A percentile compares a stretch with the other conserved stretches of the same genome.
Evolutionary conservation across 2,329 filamentous ascomycete species (phyloP).

Genomic region (Monilinia fructigena): DNA sequence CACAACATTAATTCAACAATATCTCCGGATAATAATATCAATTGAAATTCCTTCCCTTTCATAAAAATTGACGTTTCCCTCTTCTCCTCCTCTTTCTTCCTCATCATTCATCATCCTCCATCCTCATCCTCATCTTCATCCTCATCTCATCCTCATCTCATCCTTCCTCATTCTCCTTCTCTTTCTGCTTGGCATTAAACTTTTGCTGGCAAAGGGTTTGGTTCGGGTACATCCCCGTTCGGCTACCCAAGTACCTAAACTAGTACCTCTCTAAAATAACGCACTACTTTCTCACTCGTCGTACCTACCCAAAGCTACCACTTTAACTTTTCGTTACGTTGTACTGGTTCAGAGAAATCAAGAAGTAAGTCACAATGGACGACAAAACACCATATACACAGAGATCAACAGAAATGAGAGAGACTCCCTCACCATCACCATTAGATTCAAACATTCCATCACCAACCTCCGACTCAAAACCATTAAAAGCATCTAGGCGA

Average conservation of each 20-base stretch:
- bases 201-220: conserved; percentile 10
- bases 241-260: not conserved
- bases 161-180: not conserved
- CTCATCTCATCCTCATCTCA: not conserved
- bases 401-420: conserved; percentile 20
- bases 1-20: no score
- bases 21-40: no score
- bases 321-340: conserved; percentile 22
- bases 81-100: no score
- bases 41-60: no score
- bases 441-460: conserved; percentile 17
- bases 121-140: not conserved
- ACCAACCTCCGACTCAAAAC: conserved; percentile 12
- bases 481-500: conserved; percentile 22
- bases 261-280: conserved; percentile 6
- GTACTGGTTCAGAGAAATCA: conserved; percentile 10
- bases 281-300: conserved; percentile 14
- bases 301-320: conserved; percentile 21
- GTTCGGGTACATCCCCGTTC: conserved; percentile 20
- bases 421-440: conserved; percentile 13
- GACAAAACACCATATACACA: conserved; percentile 4
- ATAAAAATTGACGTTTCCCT: no score
- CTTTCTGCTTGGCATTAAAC: not conserved
- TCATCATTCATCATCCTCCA: not conserved
- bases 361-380: conserved; percentile 22